phyloP scores from a whole-genome alignment of 768 basidiomycete species.

The Thelephora ganbajun region DNA sequence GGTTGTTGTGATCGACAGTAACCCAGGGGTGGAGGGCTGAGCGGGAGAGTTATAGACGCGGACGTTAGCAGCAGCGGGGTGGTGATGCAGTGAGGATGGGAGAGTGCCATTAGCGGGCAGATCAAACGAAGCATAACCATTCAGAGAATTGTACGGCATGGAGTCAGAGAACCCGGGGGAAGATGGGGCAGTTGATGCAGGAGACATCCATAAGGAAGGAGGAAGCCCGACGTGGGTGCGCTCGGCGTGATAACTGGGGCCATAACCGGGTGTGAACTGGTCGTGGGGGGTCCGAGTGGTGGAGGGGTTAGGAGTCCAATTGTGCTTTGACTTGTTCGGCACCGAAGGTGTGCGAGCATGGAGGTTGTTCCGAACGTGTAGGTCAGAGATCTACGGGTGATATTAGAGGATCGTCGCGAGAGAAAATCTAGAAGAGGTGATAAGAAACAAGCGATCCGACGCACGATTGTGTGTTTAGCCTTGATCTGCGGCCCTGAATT shows the following conservation, averaged over 20 bases:
- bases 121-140: slow-evolving; percentile 5
- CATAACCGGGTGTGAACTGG: slow-evolving; percentile 14
- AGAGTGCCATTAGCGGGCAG: slow-evolving; percentile 6
- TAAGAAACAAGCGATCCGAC: background rate
- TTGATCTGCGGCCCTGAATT: background rate
- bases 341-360: background rate
- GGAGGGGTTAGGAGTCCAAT: background rate
- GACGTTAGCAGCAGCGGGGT: too few relatives aligned
- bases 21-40: slow-evolving; percentile 5
- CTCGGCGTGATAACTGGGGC: slow-evolving; percentile 23
- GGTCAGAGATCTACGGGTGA: background rate
- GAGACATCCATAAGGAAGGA: slow-evolving; percentile 80
- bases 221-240: slow-evolving; percentile 43
- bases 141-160: slow-evolving; percentile 22
- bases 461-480: background rate
- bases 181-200: slow-evolving; percentile 34
- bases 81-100: too few relatives aligned
- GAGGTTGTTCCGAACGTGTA: background rate
- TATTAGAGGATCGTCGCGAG: background rate
- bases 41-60: too few relatives aligned
- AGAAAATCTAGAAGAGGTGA: background rate
- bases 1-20: slow-evolving; percentile 10
- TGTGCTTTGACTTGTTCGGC: background rate
- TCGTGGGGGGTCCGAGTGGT: background rate
- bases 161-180: slow-evolving; percentile 21